These are phyloP conservation scores for Coemansia sp. DNA, from an alignment of 192 early-diverging fungal genomes.

Conservation along the genomic window DNA sequence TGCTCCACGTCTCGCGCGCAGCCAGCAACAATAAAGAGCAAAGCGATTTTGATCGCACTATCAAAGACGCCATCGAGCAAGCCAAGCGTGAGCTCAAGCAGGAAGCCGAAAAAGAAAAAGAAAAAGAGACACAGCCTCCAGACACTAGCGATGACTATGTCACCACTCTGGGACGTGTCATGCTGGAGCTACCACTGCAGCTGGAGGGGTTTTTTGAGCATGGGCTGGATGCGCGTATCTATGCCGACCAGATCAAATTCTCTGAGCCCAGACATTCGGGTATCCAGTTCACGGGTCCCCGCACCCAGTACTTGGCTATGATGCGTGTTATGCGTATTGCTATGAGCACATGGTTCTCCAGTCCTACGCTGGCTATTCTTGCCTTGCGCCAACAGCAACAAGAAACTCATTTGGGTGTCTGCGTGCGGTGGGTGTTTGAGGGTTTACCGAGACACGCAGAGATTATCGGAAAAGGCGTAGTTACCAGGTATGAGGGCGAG, in stretches of 20 bases:
- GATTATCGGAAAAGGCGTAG: constrained; percentile 14
- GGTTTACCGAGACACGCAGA: constrained; percentile 34
- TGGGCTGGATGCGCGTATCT: constrained; percentile 20
- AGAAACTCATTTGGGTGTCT: constrained; percentile 14
- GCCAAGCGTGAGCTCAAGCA: constrained; percentile 30
- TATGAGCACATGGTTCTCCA: constrained; percentile 30
- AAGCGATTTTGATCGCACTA: constrained; percentile 35
- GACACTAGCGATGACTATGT: constrained; percentile 30
- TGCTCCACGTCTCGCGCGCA: neutral
- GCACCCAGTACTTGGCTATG: constrained; percentile 30
- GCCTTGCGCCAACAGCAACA: constrained; percentile 19
- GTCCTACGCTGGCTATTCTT: constrained; percentile 19
- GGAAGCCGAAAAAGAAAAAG: neutral
- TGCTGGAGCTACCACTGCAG: constrained; percentile 40
- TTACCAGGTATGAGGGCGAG: constrained; percentile 49
- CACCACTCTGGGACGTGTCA: constrained; percentile 34
- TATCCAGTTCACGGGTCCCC: constrained; percentile 16
- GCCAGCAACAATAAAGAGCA: too few species aligned
- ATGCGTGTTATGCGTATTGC: constrained; percentile 30
- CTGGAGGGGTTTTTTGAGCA: constrained; percentile 36
- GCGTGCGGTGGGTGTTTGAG: constrained; percentile 51
- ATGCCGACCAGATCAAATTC: constrained; percentile 21
- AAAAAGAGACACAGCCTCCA: too few species aligned
- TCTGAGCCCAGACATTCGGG: constrained; percentile 37
- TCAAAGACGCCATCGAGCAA: constrained; percentile 41